A percentile compares a stretch with the other conserved stretches of the same genome.
phyloP scores from a whole-genome alignment of 2,329 filamentous ascomycete species.

The Ceratocystiopsis sp. region DNA sequence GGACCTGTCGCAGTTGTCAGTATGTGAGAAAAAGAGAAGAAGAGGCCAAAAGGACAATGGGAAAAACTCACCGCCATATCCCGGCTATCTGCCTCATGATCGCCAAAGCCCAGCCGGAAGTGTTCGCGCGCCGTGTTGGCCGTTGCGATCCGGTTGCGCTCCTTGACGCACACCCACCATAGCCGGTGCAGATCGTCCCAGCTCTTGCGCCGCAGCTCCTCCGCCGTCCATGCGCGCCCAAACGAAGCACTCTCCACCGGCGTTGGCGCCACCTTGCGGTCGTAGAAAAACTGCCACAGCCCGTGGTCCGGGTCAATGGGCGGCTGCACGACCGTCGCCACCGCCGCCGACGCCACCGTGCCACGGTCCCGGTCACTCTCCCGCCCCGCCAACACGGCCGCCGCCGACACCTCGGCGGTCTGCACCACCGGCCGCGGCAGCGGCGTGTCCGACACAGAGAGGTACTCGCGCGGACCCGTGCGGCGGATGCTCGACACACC shows the following conservation, averaged over 20 bases:
- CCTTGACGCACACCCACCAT: conserved; percentile 90
- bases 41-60: not conserved
- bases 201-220: conserved; percentile 74
- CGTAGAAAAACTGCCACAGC: conserved; percentile 82
- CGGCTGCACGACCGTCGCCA: conserved; percentile 36
- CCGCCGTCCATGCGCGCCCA: conserved; percentile 67
- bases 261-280: conserved; percentile 46
- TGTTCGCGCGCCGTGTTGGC: conserved; percentile 50
- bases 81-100: conserved; percentile 45
- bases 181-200: conserved; percentile 86
- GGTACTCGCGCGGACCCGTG: conserved; percentile 56
- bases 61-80: conserved; percentile 43
- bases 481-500: conserved; percentile 68
- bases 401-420: conserved; percentile 28
- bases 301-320: conserved; percentile 59
- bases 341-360: not conserved
- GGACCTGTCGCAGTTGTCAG: conserved; percentile 37
- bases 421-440: conserved; percentile 20
- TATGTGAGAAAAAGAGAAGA: not conserved
- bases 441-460: conserved; percentile 54
- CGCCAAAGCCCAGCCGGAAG: conserved; percentile 56
- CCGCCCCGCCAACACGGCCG: not conserved
- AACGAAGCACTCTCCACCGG: conserved; percentile 55
- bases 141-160: conserved; percentile 79
- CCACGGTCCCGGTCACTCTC: conserved; percentile 31